Evolutionary conservation across 2,329 filamentous ascomycete genomes (phyloP), one percentile per base, ranked within the genome.

Genomic region (Stachybotrys chartarum): DNA sequence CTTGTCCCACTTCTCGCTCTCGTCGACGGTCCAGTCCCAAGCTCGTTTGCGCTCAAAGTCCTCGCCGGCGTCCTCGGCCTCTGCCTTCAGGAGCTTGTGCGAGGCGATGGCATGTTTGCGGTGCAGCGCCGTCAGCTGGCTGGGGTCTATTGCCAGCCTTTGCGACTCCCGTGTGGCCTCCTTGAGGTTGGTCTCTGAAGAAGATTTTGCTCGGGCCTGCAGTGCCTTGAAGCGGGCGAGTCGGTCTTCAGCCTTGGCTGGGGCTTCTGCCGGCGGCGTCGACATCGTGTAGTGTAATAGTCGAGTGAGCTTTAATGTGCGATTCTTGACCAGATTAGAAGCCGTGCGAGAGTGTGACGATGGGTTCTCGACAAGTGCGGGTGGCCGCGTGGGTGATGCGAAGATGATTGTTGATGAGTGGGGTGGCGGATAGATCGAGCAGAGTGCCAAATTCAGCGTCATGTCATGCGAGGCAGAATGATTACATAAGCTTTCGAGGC

Each of bases 11-110:
- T 82, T 84, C 75, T 97, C 94, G 63, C 85, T 89, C 74, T 99
- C 94, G 60, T 99, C 94, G 7, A 93, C 78, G 1, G 94, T 99
- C 90, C 94, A 99, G 75, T 97, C 94, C 94, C 94, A 99, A 1
- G 94, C 94, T 46, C 94, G 86, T 75, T 97, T 97, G 62, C 94
- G 89, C 78, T 99, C 94, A 67, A 97, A 99, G 71, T 97, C 94
- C 55, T 90, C 91, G 39, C 91, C 91, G 0, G 81, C 78, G 17
- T 90, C 90, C 70, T 92, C 90, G 1, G 91, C 86, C 65, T 97
- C 91, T 5, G 91, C 90, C 76, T 96, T 96, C 48, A 97, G 81
- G 0, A 99, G 83, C 68, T 97, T 99, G 70, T 97, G 91, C 6
- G 88, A 86, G 18, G 94, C 93, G 61, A 94, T 86, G 55, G 90